Evolutionary conservation across 2,329 filamentous ascomycete species (phyloP).

Genomic region (Kalaharituber pfeilii): DNA sequence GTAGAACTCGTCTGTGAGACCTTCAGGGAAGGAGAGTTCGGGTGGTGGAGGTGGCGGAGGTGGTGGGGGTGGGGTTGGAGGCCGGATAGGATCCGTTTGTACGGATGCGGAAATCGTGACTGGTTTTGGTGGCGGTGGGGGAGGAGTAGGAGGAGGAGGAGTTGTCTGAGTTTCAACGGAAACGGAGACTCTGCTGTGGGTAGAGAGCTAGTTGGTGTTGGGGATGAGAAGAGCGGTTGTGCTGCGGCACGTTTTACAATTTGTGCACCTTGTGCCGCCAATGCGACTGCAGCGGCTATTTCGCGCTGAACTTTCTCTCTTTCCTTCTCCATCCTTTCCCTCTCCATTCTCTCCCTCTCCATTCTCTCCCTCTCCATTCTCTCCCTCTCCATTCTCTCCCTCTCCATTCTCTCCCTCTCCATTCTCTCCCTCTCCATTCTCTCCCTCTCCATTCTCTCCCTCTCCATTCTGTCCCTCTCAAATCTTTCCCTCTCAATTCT

Average conservation of each 20-base stretch:
- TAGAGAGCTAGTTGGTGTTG: neutral
- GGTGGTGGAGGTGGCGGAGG: neutral
- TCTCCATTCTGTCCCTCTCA: neutral
- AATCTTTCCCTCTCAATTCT: neutral
- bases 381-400: neutral
- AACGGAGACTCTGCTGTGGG: neutral
- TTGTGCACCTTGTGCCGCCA: neutral
- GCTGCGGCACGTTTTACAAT: neutral
- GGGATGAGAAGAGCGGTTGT: neutral
- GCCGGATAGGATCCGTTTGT: neutral
- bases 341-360: neutral
- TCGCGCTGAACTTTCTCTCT: neutral
- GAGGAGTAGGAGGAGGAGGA: neutral
- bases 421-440: neutral
- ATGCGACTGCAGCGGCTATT: neutral
- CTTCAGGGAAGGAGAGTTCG: slow-evolving; percentile 1
- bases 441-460: neutral
- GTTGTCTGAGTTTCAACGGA: neutral
- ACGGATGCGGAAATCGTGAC: neutral
- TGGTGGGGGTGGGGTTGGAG: neutral
- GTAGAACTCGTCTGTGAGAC: slow-evolving; percentile 20
- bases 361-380: neutral
- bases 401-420: neutral
- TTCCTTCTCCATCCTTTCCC: neutral
- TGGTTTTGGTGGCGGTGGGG: neutral